A percentile compares a stretch with the other conserved stretches of the same genome.
phyloP scores from a whole-genome alignment of 108 stramenopile genomes.

The Cylindrotheca closterium region DNA sequence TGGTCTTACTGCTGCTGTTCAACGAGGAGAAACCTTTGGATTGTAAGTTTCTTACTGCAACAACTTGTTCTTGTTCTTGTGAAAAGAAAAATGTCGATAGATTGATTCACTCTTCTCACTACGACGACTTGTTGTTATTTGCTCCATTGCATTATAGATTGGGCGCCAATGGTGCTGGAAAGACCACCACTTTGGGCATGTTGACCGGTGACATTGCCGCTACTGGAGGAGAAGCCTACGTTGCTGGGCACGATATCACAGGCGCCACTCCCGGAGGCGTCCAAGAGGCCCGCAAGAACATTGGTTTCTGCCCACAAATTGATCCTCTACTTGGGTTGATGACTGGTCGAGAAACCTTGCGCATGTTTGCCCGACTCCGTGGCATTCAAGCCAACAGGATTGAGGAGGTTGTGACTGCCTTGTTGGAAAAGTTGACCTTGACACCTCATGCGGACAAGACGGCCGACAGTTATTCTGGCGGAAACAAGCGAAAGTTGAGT shows the following conservation, averaged over 20 bases:
- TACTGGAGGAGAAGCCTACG: conserved; percentile 67
- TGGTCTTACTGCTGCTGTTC: conserved; percentile 19
- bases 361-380: conserved; percentile 81
- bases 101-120: too few species aligned
- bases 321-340: conserved; percentile 80
- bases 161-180: conserved; percentile 9
- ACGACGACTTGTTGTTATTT: background rate
- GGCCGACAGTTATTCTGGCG: conserved; percentile 53
- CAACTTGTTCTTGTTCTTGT: background rate
- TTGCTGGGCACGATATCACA: conserved; percentile 68
- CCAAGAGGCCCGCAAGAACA: conserved; percentile 50
- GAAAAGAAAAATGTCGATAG: too few species aligned
- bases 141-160: too few species aligned
- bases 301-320: conserved; percentile 93
- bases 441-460: conserved; percentile 42
- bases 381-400: conserved; percentile 42
- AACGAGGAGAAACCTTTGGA: conserved; percentile 33
- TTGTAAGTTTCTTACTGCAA: background rate
- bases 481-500: conserved; percentile 77
- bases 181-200: conserved; percentile 74
- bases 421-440: conserved; percentile 60
- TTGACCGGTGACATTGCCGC: conserved; percentile 86
- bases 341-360: conserved; percentile 86
- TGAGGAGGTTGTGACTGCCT: conserved; percentile 26
- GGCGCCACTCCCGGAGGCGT: conserved; percentile 13